These are phyloP conservation scores for Lyophyllum atratum DNA, from an alignment of 768 basidiomycete species.

Conservation along the genomic window DNA sequence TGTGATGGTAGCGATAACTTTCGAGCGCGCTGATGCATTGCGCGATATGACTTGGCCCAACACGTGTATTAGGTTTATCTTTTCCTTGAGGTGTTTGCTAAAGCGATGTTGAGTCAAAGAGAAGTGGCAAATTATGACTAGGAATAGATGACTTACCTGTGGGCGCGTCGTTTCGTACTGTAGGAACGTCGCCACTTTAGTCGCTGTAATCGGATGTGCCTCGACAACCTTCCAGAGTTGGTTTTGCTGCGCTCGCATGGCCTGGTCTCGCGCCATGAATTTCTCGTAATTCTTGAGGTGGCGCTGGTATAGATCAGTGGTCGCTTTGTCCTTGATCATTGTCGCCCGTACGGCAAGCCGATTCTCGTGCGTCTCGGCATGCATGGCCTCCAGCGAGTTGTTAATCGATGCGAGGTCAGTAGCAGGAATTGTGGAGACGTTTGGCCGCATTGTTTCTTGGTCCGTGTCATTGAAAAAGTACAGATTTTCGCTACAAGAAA, in stretches of 20 bases:
- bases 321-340: slow-evolving; percentile 15
- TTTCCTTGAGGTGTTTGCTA: neutral
- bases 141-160: slow-evolving; percentile 22
- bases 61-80: no score
- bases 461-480: no score
- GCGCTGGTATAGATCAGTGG: no score
- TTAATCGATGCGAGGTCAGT: no score
- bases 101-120: neutral
- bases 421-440: no score
- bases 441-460: no score
- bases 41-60: no score
- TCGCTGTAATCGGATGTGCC: slow-evolving; percentile 28
- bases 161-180: slow-evolving; percentile 25
- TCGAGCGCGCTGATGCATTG: slow-evolving; percentile 1
- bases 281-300: no score
- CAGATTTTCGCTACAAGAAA: no score
- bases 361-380: neutral
- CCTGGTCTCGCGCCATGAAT: no score
- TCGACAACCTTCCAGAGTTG: slow-evolving; percentile 12
- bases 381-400: neutral
- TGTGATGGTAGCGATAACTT: slow-evolving; percentile 1
- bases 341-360: neutral
- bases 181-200: slow-evolving; percentile 32
- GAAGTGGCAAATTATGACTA: no score
- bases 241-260: neutral